Percentiles rank a stretch among this genome's conserved stretches.
Evolutionary conservation across 257 asterid species (phyloP).

Genomic region (Misopates orontium): DNA sequence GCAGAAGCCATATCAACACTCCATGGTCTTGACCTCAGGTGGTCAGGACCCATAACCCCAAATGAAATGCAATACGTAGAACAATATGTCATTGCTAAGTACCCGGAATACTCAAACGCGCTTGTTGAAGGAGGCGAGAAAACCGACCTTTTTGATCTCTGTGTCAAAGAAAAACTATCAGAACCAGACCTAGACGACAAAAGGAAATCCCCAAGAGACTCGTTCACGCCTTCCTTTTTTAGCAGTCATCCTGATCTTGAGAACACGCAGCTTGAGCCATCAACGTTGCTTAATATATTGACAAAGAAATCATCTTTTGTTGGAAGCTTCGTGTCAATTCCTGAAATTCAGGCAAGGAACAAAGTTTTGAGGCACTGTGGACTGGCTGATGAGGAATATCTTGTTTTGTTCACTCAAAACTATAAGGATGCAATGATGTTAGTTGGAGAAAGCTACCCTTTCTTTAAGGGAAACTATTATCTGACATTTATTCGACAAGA

Average conservation of each 20-base stretch:
- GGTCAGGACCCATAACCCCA: constrained; percentile 96
- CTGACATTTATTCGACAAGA: constrained; percentile 60
- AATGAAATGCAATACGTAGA: constrained; percentile 77
- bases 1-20: constrained; percentile 89
- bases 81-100: constrained; percentile 77
- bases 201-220: constrained; percentile 49
- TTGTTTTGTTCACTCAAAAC: constrained; percentile 56
- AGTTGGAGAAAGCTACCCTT: constrained; percentile 81
- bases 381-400: constrained; percentile 67
- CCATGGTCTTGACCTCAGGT: constrained; percentile 80
- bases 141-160: constrained; percentile 65
- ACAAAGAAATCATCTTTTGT: constrained; percentile 58
- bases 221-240: constrained; percentile 40
- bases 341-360: constrained; percentile 84
- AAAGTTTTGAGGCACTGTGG: constrained; percentile 78
- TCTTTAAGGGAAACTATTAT: constrained; percentile 71
- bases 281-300: constrained; percentile 68
- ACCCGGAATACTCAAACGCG: constrained; percentile 77
- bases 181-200: constrained; percentile 46
- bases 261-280: constrained; percentile 69
- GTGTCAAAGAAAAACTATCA: constrained; percentile 51
- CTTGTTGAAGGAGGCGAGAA: constrained; percentile 74
- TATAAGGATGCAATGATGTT: constrained; percentile 71
- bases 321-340: constrained; percentile 78
- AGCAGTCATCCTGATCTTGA: constrained; percentile 56